Conservation (phyloP, 306 rosid genomes). For the Prosopis cineraria region DNA sequence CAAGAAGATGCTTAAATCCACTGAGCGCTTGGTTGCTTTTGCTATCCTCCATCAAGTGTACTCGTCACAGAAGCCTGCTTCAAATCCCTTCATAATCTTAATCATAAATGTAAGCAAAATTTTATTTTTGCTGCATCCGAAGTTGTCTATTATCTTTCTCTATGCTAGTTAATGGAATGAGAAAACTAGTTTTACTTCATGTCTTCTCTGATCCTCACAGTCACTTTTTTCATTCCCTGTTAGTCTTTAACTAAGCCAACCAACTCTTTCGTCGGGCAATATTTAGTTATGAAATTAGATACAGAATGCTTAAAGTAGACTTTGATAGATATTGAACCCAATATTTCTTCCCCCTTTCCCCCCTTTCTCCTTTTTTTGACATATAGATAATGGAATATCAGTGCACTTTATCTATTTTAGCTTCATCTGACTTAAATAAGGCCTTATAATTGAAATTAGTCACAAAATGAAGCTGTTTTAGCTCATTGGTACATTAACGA, state of each 20-base stretch:
- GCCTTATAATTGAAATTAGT: neutral
- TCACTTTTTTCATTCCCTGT: neutral
- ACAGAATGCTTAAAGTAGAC: neutral
- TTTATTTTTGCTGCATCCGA: neutral
- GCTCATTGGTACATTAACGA: neutral
- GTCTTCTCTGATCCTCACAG: constrained; percentile 1
- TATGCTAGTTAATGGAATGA: neutral
- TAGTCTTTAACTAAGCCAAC: neutral
- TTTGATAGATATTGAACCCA: neutral
- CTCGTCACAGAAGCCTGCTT: constrained; percentile 65
- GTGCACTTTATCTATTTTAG: neutral
- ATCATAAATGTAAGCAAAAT: constrained; percentile 63
- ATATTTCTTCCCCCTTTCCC: too few species aligned
- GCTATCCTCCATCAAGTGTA: constrained; percentile 9
- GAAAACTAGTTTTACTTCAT: neutral
- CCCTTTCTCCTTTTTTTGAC: neutral
- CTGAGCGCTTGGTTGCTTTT: constrained; percentile 25
- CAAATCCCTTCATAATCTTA: constrained; percentile 75
- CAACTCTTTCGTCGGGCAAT: neutral
- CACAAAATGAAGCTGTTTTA: neutral
- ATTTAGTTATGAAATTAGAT: neutral
- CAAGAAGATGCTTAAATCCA: constrained; percentile 4
- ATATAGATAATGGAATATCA: neutral
- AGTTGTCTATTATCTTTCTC: neutral
- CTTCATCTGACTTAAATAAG: neutral